Conservation (phyloP, 106 monocot genomes). For the Triglochin maritima region DNA sequence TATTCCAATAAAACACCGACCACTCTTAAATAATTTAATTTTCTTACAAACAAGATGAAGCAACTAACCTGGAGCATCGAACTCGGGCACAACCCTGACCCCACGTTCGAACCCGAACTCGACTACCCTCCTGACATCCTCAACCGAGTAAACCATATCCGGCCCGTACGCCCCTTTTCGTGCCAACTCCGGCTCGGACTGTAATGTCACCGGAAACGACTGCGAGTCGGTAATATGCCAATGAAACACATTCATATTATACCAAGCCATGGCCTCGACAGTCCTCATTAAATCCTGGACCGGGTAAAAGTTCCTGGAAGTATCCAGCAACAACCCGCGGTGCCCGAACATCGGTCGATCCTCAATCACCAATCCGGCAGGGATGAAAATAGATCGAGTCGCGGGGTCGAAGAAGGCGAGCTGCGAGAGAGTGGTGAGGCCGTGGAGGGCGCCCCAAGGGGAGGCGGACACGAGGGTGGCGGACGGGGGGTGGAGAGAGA, state of each 20-base stretch:
- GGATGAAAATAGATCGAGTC: slow-evolving; percentile 13
- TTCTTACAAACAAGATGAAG: not conserved
- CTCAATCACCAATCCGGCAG: slow-evolving; percentile 30
- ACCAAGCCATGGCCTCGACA: slow-evolving; percentile 53
- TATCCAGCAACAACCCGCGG: slow-evolving; percentile 75
- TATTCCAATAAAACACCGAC: too few relatives aligned
- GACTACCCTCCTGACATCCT: slow-evolving; percentile 50
- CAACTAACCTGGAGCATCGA: slow-evolving; percentile 64
- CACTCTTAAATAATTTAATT: too few relatives aligned
- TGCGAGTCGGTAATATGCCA: slow-evolving; percentile 91
- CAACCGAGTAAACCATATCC: slow-evolving; percentile 40
- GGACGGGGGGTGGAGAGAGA: slow-evolving; percentile 18
- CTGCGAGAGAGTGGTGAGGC: slow-evolving; percentile 86
- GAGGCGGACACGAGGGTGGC: slow-evolving; percentile 44
- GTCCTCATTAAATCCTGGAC: slow-evolving; percentile 53
- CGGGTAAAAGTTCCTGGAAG: slow-evolving; percentile 69
- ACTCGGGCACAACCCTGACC: slow-evolving; percentile 73
- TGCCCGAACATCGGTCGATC: slow-evolving; percentile 62
- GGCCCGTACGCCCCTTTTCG: slow-evolving; percentile 45
- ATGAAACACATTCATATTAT: slow-evolving; percentile 90
- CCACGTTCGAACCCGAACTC: slow-evolving; percentile 33
- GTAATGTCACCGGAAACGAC: slow-evolving; percentile 65
- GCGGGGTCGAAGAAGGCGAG: slow-evolving; percentile 26
- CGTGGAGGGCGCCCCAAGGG: slow-evolving; percentile 75
- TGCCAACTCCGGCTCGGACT: slow-evolving; percentile 59